Base-by-base conservation (phyloP, 495 filamentous ascomycete species). In the Sabuloglossum arenarium region DNA sequence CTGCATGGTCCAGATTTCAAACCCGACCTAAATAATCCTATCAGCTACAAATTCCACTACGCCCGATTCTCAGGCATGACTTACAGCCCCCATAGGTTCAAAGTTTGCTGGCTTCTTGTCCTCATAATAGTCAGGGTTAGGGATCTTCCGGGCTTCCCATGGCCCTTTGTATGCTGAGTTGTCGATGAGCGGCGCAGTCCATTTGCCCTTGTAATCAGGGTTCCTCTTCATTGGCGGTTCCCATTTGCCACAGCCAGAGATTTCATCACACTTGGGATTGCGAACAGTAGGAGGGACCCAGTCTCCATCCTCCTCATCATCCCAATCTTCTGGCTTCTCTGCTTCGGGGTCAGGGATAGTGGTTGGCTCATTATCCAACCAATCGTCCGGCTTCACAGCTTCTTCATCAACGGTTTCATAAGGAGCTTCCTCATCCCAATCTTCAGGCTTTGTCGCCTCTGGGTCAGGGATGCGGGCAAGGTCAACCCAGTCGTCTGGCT, bases 1-100 rank as follows among this genome's bases (percentile, higher is more conserved):
- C 67, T 95, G 91, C 91, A 98, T 98, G 63, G 93, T 97, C 91
- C 91, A 98, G 72, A 98, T 86, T 72, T 97, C 93, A 63, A 95
- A 96, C 63, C 91, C 90, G 73, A 96, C 86, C 81, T 87, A 65
- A 42, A 55, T 34, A 9, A 51, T 16, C 14, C 8, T 23, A 54
- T 66, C 59, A 65, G 63, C 54, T 56, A 25, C 52, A 56, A 23
- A 6, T 14, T 19, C 12, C 19, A 30, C 12, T 60, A 11, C 56
- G 43, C 39, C 21, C 47, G 21, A 12, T 29, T 54, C 3, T 31
- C 0, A 1, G 27, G 46, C 34, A 55, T 23, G 50, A 81, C 84
- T 80, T 76, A 88, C 82, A 74, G 89, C 93, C 60, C 93, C 93
- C 70, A 99, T 97, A 56, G 91, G 88, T 75, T 99, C 93, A 62